Evolutionary conservation across 192 early-diverging fungal species (phyloP), one percentile per base, ranked within the genome.

Genomic region (Rhizoclosmatium globosum): DNA sequence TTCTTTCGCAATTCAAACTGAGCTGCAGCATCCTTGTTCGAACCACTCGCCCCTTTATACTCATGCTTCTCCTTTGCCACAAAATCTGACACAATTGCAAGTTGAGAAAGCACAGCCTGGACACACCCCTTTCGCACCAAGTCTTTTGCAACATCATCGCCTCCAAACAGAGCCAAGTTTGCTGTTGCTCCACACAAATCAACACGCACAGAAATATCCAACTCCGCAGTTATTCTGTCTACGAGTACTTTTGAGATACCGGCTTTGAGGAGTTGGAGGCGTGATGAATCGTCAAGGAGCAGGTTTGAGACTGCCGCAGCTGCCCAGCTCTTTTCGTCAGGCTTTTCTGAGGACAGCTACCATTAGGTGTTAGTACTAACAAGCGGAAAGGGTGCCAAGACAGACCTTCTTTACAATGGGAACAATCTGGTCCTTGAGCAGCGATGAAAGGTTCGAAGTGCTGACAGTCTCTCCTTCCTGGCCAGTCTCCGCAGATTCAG

Each of bases 261-360:
- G 68, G 91, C 92, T 61, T 90, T 86, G n/a, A 97, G 86, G 65
- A 98, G 86, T 66, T 94, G 77, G 65, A 92, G 89, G 19, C 93
- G 91, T 4, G 90, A 92, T n/a, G 82, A 80, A 13, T 75, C 83
- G 65, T 93, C 89, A 76, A 91, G 86, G 79, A 94, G 84, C 45
- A 98, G 83, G 82, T 96, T 93, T 48, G 94, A 94, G 19, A 94
- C 88, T 71, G 94, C 94, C 43, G 95, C 93, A 17, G 94, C 94
- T 1, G 96, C 94, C 95, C 95, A 98, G 4, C 92, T 91, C 4
- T 95, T 85, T 48, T 98, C 96, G 71, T 89, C 91, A 42, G 89
- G 81, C 68, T 93, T 89, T 46, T 83, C 76, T 2, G 92, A 91
- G 4, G 77, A 79, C 4, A 95, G 86, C 92, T 95, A 21, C n/a